Conservation (phyloP, 2,329 filamentous ascomycete species). For the Sclerotinia sclerotiorum region DNA sequence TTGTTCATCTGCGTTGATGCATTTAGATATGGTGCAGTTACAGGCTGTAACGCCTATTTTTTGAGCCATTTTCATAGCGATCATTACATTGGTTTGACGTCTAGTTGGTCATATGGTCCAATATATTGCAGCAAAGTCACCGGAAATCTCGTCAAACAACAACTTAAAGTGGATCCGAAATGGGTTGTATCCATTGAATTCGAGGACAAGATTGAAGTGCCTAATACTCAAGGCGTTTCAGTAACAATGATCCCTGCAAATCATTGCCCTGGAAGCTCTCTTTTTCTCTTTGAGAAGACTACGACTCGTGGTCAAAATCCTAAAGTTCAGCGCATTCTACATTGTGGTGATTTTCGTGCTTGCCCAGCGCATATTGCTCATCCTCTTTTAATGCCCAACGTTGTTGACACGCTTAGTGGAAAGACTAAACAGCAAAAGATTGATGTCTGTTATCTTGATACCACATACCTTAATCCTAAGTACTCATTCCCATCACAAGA, state of each 20-base stretch:
- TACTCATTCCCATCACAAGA: slow-evolving; percentile 91
- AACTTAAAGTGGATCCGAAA: slow-evolving; percentile 80
- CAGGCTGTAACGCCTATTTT: slow-evolving; percentile 92
- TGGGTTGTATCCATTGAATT: slow-evolving; percentile 86
- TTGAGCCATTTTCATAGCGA: slow-evolving; percentile 98
- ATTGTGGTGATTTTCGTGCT: slow-evolving; percentile 94
- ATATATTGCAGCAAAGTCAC: slow-evolving; percentile 97
- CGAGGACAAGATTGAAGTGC: slow-evolving; percentile 75
- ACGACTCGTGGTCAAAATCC: slow-evolving; percentile 59
- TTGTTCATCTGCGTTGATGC: slow-evolving; percentile 94
- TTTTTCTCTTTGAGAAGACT: slow-evolving; percentile 88
- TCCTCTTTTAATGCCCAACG: slow-evolving; percentile 74
- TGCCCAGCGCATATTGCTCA: slow-evolving; percentile 82
- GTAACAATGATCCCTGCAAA: slow-evolving; percentile 97
- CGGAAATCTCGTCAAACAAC: slow-evolving; percentile 81
- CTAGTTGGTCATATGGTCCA: slow-evolving; percentile 86
- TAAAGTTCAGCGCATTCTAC: slow-evolving; percentile 75
- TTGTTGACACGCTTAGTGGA: slow-evolving; percentile 67
- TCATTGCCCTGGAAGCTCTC: slow-evolving; percentile 90
- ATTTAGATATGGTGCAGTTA: slow-evolving; percentile 89
- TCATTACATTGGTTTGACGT: slow-evolving; percentile 89
- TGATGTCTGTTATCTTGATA: slow-evolving; percentile 95
- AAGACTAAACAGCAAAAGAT: slow-evolving; percentile 79
- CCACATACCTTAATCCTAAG: slow-evolving; percentile 92
- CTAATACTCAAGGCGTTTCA: slow-evolving; percentile 75